Evolutionary conservation across 2,329 filamentous ascomycete species (phyloP).

Genomic region (Botrytis elliptica): DNA sequence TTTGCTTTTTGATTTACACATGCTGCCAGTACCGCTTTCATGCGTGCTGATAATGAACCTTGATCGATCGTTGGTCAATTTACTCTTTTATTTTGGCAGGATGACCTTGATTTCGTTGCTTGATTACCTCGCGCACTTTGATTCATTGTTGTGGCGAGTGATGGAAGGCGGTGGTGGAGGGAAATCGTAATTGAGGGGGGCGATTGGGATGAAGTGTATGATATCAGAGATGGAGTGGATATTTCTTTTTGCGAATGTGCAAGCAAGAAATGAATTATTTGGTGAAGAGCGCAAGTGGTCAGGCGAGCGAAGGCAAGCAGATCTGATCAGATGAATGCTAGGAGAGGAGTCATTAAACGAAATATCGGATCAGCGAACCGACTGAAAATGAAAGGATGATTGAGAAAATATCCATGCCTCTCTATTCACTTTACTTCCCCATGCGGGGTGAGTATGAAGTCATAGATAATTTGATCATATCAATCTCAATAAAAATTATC

Average conservation of each 20-base stretch:
- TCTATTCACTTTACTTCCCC: neutral
- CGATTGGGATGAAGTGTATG: constrained; percentile 9
- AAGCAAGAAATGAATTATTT: constrained; percentile 6
- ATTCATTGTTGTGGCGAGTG: neutral
- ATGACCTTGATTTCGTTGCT: constrained; percentile 1
- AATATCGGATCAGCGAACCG: neutral
- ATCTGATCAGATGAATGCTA: neutral
- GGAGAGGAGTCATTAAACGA: neutral
- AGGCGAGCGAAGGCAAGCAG: neutral
- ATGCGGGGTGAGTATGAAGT: neutral
- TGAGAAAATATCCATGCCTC: neutral
- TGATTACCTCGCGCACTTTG: constrained; percentile 3
- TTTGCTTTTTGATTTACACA: constrained; percentile 9
- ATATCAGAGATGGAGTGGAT: neutral
- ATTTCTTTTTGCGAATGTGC: neutral
- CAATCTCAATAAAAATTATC: neutral
- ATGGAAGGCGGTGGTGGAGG: neutral
- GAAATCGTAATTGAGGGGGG: neutral
- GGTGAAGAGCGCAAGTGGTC: neutral
- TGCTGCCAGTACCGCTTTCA: neutral
- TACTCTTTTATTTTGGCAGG: constrained; percentile 11
- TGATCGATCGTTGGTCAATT: neutral
- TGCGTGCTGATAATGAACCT: neutral
- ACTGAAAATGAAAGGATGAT: neutral
- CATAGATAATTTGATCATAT: neutral